Evolutionary conservation across 495 filamentous ascomycete species (phyloP).

Genomic region (Xylaria scruposa): DNA sequence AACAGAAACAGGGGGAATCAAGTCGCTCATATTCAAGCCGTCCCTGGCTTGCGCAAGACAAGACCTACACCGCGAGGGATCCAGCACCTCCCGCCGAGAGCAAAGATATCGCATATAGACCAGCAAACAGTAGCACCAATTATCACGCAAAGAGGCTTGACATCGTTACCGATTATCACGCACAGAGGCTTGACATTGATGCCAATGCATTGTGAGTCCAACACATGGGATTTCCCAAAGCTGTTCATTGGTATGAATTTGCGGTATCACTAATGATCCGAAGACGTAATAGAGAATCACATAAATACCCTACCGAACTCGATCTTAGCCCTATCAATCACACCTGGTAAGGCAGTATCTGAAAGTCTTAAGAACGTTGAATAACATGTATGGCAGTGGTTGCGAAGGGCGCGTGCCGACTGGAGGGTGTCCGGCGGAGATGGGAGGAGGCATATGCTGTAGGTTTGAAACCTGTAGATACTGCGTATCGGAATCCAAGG

Average conservation of each 20-base stretch:
- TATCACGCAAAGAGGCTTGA: not conserved
- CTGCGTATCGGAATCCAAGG: not conserved
- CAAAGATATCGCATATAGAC: not conserved
- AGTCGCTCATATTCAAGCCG: not conserved
- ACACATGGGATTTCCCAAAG: not conserved
- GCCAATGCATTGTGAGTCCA: not conserved
- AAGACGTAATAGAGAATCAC: not conserved
- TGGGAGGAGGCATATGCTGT: not conserved
- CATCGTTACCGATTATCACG: too few relatives aligned
- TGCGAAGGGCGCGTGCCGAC: not conserved
- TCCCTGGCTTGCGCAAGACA: not conserved
- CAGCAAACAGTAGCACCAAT: not conserved
- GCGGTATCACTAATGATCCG: not conserved
- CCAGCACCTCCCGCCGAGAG: not conserved
- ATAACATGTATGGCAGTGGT: conserved; percentile 3
- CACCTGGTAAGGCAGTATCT: not conserved
- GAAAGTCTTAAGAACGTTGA: not conserved
- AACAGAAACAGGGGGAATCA: not conserved
- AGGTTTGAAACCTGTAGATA: not conserved
- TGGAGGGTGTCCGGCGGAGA: not conserved
- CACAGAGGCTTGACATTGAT: not conserved
- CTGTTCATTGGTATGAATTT: not conserved
- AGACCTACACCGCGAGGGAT: not conserved
- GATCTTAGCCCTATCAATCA: not conserved
- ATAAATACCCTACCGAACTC: not conserved